These are phyloP conservation scores for Eucalyptus curtisii DNA, from an alignment of 345 rosid genomes.

Conservation along the genomic window DNA sequence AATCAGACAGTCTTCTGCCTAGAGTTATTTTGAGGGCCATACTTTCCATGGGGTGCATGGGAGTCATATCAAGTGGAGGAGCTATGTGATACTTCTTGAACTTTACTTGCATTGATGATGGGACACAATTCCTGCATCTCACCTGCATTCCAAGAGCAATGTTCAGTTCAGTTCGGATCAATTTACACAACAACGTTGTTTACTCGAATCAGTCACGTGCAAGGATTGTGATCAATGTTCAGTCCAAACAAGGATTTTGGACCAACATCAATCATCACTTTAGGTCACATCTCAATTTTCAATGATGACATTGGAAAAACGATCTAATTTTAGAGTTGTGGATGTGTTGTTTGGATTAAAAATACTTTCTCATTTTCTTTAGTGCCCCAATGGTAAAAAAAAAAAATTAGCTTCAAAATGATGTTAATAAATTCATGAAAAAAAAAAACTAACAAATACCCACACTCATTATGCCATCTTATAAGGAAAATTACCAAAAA, in stretches of 20 bases:
- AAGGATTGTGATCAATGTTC: neutral
- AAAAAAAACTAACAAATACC: neutral
- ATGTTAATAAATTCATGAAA: neutral
- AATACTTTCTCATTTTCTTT: neutral
- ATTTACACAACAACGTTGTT: neutral
- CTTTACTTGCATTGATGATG: neutral
- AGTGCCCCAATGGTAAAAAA: neutral
- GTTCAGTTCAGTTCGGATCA: neutral
- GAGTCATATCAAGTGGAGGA: neutral
- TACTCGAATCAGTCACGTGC: neutral
- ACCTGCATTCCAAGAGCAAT: neutral
- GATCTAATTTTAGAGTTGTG: neutral
- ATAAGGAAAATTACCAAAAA: neutral
- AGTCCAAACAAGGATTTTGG: neutral
- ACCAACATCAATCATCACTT: neutral
- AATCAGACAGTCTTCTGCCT: neutral
- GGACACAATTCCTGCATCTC: neutral
- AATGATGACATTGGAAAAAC: neutral
- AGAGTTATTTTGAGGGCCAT: neutral
- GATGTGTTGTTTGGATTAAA: neutral
- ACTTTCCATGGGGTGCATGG: neutral
- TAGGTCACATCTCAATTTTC: neutral
- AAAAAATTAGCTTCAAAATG: neutral
- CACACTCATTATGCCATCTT: neutral
- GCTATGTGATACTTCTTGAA: neutral